A percentile compares a stretch with the other conserved stretches of the same genome.
Evolutionary conservation across 805 yeast genomes (phyloP).

Genomic region (Kurtzmaniella fragi): DNA sequence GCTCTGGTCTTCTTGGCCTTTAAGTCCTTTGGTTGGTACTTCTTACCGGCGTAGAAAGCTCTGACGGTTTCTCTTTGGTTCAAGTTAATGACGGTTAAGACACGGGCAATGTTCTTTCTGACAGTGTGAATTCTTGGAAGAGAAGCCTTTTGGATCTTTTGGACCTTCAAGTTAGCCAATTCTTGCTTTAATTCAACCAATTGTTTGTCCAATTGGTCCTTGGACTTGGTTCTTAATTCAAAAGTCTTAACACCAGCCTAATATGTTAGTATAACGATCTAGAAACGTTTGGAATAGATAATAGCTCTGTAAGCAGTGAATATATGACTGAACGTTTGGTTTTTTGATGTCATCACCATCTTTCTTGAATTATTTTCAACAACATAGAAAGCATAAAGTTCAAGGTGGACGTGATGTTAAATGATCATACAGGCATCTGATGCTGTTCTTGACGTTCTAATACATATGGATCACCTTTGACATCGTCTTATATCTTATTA

Average conservation of each 20-base stretch:
- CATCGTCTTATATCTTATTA: no score
- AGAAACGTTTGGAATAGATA: not conserved
- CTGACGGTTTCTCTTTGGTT: conserved; percentile 94
- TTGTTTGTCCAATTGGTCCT: conserved; percentile 92
- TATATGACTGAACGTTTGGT: no score
- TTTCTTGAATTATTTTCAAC: no score
- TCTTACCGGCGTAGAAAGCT: conserved; percentile 92
- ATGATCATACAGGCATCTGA: no score
- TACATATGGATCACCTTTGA: no score
- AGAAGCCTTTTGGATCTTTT: conserved; percentile 87
- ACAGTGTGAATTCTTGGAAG: conserved; percentile 95
- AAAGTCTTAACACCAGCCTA: conserved; percentile 90
- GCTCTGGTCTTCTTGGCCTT: conserved; percentile 99
- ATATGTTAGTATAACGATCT: conserved; percentile 16
- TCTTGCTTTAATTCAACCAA: conserved; percentile 95
- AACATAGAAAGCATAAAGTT: no score
- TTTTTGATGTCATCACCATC: no score
- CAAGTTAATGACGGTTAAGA: conserved; percentile 93
- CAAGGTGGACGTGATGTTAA: no score
- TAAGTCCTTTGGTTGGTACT: conserved; percentile 96
- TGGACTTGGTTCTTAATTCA: conserved; percentile 96
- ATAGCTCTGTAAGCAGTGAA: no score
- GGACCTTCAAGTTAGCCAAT: conserved; percentile 93
- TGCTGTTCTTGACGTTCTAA: no score
- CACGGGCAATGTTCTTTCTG: conserved; percentile 98